These are phyloP conservation scores for Ustilago curta DNA, from an alignment of 1,284 basidiomycete species.

Conservation along the genomic window DNA sequence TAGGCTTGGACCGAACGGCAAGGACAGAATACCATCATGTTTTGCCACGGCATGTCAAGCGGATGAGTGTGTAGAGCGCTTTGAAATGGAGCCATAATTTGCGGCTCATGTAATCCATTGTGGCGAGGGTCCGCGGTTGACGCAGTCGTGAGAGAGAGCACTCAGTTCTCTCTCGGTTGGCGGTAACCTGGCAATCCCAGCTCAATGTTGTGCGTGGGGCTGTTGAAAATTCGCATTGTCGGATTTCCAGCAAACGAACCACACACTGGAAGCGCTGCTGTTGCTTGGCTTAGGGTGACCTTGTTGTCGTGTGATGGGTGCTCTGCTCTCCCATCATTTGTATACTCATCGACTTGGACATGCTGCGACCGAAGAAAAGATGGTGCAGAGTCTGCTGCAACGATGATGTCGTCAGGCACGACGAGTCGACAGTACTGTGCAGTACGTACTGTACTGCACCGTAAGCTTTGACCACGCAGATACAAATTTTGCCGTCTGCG, in stretches of 20 bases:
- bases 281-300: no score
- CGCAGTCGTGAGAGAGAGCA: background rate
- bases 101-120: constrained; percentile 5
- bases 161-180: background rate
- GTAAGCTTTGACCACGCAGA: background rate
- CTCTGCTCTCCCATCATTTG: no score
- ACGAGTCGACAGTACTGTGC: no score
- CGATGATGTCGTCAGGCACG: no score
- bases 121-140: background rate
- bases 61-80: background rate
- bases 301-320: no score
- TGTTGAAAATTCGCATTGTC: background rate
- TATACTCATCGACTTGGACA: no score
- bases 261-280: background rate
- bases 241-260: background rate
- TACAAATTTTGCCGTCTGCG: background rate
- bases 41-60: background rate
- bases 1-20: no score
- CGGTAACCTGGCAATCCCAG: constrained; percentile 11
- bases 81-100: no score
- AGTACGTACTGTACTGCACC: no score
- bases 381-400: no score
- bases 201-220: background rate
- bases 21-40: no score
- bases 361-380: no score